Conservation (phyloP, 306 rosid species). For the Malus domestica region DNA sequence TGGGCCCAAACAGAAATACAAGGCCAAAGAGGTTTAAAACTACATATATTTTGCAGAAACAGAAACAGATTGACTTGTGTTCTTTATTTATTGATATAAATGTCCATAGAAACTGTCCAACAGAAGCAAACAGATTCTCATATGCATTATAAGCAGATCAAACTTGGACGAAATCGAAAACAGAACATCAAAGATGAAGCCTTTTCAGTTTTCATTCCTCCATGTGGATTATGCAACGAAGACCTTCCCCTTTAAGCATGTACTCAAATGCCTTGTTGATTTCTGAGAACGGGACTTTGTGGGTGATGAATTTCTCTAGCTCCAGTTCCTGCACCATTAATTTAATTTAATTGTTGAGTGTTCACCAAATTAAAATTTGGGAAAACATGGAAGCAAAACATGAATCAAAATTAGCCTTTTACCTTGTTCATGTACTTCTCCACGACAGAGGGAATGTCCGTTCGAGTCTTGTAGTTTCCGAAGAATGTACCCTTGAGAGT, state of each 20-base stretch:
- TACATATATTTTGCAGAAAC: too few relatives aligned
- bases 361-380: neutral
- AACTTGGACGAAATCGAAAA: neutral
- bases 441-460: slow-evolving; percentile 14
- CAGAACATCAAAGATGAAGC: too few relatives aligned
- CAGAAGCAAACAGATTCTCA: neutral
- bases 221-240: too few relatives aligned
- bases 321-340: slow-evolving; percentile 27
- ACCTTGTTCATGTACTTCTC: slow-evolving; percentile 32
- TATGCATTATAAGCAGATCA: neutral
- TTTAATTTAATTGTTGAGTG: neutral
- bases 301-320: slow-evolving; percentile 29
- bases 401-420: neutral
- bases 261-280: too few relatives aligned
- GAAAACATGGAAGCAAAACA: neutral
- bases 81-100: neutral
- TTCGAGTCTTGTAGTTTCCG: slow-evolving; percentile 25
- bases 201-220: too few relatives aligned
- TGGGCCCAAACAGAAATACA: too few relatives aligned
- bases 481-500: slow-evolving; percentile 34
- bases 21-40: too few relatives aligned
- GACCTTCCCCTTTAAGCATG: too few relatives aligned
- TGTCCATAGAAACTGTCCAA: neutral
- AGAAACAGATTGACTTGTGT: too few relatives aligned
- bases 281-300: slow-evolving; percentile 2